Conservation (phyloP, 768 basidiomycete species). For the Rubroboletus satanas region DNA sequence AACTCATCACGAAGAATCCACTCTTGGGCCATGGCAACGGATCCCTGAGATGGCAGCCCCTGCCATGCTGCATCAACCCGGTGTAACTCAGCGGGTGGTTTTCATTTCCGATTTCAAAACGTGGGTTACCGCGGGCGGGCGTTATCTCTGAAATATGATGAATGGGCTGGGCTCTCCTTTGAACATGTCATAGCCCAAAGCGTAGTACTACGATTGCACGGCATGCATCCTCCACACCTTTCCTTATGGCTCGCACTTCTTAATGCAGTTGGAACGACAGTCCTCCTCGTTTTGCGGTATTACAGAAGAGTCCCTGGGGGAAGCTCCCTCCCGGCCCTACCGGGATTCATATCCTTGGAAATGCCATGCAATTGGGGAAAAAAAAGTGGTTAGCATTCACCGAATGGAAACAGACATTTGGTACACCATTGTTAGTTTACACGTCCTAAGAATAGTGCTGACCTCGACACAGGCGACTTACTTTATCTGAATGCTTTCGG, state of each 20-base stretch:
- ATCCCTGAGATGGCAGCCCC: background rate
- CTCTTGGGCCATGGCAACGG: background rate
- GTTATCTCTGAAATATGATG: background rate
- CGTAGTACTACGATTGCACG: background rate
- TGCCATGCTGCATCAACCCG: background rate
- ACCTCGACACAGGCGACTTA: background rate
- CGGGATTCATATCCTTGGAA: background rate
- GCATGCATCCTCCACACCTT: background rate
- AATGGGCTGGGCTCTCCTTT: background rate
- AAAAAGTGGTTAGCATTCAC: background rate
- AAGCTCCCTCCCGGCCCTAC: background rate
- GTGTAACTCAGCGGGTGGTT: no score
- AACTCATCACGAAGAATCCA: background rate
- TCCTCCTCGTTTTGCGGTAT: background rate
- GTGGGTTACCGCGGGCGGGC: background rate
- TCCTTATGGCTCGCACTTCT: background rate
- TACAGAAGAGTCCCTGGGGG: background rate
- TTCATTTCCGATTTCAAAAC: background rate
- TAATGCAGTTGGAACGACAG: background rate
- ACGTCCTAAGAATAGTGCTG: background rate
- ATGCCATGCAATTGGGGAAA: background rate
- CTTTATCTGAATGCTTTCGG: background rate
- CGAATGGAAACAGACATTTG: background rate
- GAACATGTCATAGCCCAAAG: background rate
- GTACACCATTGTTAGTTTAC: background rate